These are phyloP conservation scores for Melanomma pulvis-pyrius DNA, from an alignment of 495 filamentous ascomycete species.

Conservation along the genomic window DNA sequence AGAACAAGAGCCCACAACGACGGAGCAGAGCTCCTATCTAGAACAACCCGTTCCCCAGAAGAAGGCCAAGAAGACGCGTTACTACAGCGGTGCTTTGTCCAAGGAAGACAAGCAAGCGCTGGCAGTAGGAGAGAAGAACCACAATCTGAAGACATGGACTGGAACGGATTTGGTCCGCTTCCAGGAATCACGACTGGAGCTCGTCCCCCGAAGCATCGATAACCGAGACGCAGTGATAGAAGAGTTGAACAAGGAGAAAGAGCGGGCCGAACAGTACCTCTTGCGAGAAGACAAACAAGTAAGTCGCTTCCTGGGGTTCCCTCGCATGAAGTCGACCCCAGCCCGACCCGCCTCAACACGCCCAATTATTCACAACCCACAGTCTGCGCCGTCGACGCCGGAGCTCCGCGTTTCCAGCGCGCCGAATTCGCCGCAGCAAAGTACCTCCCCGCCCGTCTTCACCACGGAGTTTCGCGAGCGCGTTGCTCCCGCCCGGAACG, in stretches of 20 bases:
- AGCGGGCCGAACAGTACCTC: neutral
- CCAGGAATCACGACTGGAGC: neutral
- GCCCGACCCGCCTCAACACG: neutral
- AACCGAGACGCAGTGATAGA: neutral
- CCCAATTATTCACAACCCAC: neutral
- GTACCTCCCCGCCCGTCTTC: neutral
- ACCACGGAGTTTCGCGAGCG: neutral
- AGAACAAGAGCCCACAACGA: neutral
- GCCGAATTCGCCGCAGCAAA: neutral
- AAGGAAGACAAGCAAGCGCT: conserved; percentile 20
- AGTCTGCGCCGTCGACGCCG: neutral
- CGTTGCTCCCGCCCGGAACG: neutral
- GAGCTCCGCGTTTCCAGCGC: conserved; percentile 5
- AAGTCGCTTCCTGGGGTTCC: neutral
- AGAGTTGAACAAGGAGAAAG: neutral
- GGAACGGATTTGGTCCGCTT: neutral
- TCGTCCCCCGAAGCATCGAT: neutral
- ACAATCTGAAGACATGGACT: conserved; percentile 9
- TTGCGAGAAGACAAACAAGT: neutral
- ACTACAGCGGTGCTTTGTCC: conserved; percentile 14
- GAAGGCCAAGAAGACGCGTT: conserved; percentile 11
- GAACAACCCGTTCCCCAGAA: neutral
- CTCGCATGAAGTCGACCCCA: neutral
- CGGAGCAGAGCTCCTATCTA: neutral
- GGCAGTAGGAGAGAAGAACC: conserved; percentile 1